Evolutionary conservation across 805 yeast genomes (phyloP).

Genomic region (Pichia manshurica): DNA sequence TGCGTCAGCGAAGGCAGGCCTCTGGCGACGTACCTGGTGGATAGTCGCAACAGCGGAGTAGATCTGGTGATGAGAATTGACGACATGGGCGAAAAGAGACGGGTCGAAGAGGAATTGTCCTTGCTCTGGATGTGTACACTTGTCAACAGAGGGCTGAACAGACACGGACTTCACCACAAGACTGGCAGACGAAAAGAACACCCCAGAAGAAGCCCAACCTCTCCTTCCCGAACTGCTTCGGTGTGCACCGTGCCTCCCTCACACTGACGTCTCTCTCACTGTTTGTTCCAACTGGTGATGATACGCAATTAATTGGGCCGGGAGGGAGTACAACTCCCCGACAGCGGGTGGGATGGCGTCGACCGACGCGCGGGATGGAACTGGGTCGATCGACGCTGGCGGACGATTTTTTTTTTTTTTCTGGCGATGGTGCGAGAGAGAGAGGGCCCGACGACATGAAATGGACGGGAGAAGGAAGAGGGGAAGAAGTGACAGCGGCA

Average conservation of each 20-base stretch:
- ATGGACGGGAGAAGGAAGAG: too few relatives aligned
- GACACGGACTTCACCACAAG: too few relatives aligned
- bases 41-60: conserved; percentile 17
- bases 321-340: neutral
- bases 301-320: too few relatives aligned
- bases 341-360: neutral
- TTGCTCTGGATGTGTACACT: neutral
- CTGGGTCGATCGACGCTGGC: conserved; percentile 3
- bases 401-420: neutral
- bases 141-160: too few relatives aligned
- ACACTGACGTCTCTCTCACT: neutral
- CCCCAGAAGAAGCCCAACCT: too few relatives aligned
- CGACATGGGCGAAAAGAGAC: conserved; percentile 29
- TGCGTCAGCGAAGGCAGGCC: neutral
- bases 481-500: neutral
- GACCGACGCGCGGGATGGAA: neutral
- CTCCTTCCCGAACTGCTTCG: too few relatives aligned
- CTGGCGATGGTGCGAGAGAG: neutral
- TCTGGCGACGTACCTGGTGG: conserved; percentile 7
- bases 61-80: conserved; percentile 29
- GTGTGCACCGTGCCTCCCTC: neutral
- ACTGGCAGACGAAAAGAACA: too few relatives aligned
- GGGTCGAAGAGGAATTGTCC: neutral
- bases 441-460: too few relatives aligned
- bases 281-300: neutral